Evolutionary conservation across 106 monocot genomes (phyloP).

Genomic region (Dendrobium chrysotoxum): DNA sequence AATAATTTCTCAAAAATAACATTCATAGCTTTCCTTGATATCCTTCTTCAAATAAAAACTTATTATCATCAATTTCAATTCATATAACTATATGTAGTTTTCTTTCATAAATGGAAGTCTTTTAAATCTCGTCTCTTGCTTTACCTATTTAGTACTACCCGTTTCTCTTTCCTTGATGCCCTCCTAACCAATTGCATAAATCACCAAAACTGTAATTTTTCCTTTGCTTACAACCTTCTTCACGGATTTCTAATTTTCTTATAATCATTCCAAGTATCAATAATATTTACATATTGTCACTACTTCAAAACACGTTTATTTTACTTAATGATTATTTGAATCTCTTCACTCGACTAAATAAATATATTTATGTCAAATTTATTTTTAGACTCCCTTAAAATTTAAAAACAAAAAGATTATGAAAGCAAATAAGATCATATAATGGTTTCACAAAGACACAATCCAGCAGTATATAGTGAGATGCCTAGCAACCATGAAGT

Average conservation of each 20-base stretch:
- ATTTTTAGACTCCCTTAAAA: not conserved
- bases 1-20: not conserved
- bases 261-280: not conserved
- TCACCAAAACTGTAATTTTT: not conserved
- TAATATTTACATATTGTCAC: not conserved
- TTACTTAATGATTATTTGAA: not conserved
- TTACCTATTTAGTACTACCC: too few species aligned
- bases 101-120: too few species aligned
- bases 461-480: too few species aligned
- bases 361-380: not conserved
- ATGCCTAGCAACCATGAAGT: not conserved
- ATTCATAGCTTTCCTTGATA: not conserved
- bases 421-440: not conserved
- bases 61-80: too few species aligned
- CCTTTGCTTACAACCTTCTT: not conserved
- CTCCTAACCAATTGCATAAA: too few species aligned
- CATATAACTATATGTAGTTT: too few species aligned
- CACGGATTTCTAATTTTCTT: not conserved
- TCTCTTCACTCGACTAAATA: not conserved
- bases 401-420: not conserved
- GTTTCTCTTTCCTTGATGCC: too few species aligned
- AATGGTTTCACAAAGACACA: too few species aligned
- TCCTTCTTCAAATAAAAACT: not conserved
- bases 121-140: too few species aligned
- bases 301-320: too few species aligned